These are phyloP conservation scores for Globisporangium camurandrum DNA, from an alignment of 352 stramenopile species.

Conservation along the genomic window DNA sequence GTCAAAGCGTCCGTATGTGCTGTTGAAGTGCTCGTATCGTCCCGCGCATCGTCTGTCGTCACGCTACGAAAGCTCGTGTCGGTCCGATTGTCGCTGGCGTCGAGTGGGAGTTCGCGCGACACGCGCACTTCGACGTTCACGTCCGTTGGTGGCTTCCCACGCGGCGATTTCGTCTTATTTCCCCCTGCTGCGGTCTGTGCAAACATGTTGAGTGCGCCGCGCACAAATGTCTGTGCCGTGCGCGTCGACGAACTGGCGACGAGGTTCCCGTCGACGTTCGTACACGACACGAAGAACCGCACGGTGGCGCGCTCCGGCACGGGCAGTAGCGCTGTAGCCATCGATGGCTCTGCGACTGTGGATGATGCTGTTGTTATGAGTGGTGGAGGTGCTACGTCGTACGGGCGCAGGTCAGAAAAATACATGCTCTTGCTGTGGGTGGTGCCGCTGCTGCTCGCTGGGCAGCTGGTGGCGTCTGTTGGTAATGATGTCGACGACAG, in stretches of 20 bases:
- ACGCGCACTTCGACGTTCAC: conserved; percentile 67
- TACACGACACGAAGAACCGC: conserved; percentile 72
- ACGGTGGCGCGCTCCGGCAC: conserved; percentile 18
- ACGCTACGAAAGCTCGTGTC: not conserved
- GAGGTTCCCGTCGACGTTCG: conserved; percentile 44
- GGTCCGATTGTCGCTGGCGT: not conserved
- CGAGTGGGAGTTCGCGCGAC: conserved; percentile 31
- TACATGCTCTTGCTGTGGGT: conserved; percentile 2
- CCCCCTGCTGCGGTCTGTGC: conserved; percentile 21
- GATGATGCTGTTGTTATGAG: not conserved
- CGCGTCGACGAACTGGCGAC: conserved; percentile 33
- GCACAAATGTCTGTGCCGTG: conserved; percentile 65
- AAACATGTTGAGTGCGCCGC: conserved; percentile 68
- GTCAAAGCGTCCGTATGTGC: no score
- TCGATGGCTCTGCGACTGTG: not conserved
- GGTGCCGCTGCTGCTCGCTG: conserved; percentile 9
- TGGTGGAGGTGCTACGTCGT: conserved; percentile 2
- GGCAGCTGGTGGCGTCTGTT: not conserved
- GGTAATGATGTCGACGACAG: not conserved
- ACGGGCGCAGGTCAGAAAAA: conserved; percentile 10
- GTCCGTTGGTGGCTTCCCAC: conserved; percentile 42
- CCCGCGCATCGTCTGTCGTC: not conserved
- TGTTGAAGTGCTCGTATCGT: not conserved
- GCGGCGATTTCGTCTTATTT: conserved; percentile 29
- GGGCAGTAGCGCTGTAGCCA: not conserved